Base-by-base conservation (phyloP, 129 eudicot species). In the Arctium minus region DNA sequence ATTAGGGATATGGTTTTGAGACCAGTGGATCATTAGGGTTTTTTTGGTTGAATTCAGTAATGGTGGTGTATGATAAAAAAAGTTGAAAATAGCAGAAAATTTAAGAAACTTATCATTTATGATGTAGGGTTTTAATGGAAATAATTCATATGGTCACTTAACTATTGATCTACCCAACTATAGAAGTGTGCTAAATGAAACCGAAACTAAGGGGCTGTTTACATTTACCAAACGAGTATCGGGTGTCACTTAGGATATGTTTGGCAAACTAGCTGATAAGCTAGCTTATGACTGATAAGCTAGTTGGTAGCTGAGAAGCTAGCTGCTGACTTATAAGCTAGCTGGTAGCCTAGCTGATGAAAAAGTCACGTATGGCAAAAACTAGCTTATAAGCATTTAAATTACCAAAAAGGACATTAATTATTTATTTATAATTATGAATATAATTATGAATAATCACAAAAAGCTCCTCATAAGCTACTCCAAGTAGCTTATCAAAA, bases 1-100 rank as follows among this genome's bases (percentile, higher is more conserved):
- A 77, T 70, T 83, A 50, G 78, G 77, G 73, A 70, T 30, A 70
- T 2, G 82, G 77, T 70, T 56, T 3, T 50, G 10, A 76, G 29
- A 76, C 9, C 40, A 79, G 18, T 62, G 71, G 53, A 0, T 13
- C 36, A 12, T 36, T 6, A n/a, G 72, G 75, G 42, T 39, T 70
- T 12, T 27, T 46, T 53, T 37, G 72, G 78, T 71, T 39, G 74
- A 69, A 32, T 38, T 38, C 2, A 32, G 22, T 15, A 12, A 74
- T 53, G 73, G 46, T 60, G 72, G 6, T 33, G 60, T 72, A 6
- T 17, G 31, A 27, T 38, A 13, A 39, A n/a, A 40, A 36, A 30
- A 31, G 44, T 79, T 6, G 3, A 35, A 70, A 17, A 30, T 37
- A 46, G n/a, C 48, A 32, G 27, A 44, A 68, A 42, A n/a, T 17